Base-by-base conservation (phyloP, 2,329 filamentous ascomycete genomes). In the Ophiostoma tasmaniense region DNA sequence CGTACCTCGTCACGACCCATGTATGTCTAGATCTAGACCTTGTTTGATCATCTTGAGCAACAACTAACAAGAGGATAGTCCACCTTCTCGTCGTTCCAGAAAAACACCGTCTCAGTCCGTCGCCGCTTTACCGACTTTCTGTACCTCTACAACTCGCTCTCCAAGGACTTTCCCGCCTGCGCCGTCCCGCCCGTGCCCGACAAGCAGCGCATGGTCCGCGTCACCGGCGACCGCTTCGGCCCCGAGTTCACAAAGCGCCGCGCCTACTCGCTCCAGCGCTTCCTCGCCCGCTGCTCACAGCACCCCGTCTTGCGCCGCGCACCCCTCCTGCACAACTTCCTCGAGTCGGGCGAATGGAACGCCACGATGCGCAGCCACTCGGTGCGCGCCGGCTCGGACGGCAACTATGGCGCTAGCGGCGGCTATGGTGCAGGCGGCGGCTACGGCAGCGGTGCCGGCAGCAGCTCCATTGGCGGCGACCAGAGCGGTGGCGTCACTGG, bases 201-300 rank as follows among this genome's bases (percentile, higher is more conserved):
- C 80, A 99, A 98, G 84, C 94, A 98, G 83, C 96, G 96, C 80
- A 97, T 99, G 91, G 93, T 97, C 76, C 98, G 98, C 77, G 95
- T 98, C 67, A 91, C 93, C 45, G 95, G 95, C 74, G 94, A 98
- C 81, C 90, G 95, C 72, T 99, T 99, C 79, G 93, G 93, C 10
- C 80, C 89, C 66, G 95, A 98, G 80, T 99, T 99, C 78, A 99
- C 93, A 42, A 84, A 88, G 64, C 89, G 95, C 42, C 88, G 95
- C 73, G 93, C 92, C 66, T 90, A 93, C 82, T 97, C 93, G 3
- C 84, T 99, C 67, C 90, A 96, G 79, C 90, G 95, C 67, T 99
- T 99, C 77, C 85, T 99, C 64, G 87, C 90, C 75, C 90, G 95
- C 4, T 83, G 97, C 69, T 88, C 93, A 2, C 84, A 97, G 62